Percentiles rank a stretch among this genome's conserved stretches.
phyloP scores from a whole-genome alignment of 163 green algal genomes.

The Volvox carteri region DNA sequence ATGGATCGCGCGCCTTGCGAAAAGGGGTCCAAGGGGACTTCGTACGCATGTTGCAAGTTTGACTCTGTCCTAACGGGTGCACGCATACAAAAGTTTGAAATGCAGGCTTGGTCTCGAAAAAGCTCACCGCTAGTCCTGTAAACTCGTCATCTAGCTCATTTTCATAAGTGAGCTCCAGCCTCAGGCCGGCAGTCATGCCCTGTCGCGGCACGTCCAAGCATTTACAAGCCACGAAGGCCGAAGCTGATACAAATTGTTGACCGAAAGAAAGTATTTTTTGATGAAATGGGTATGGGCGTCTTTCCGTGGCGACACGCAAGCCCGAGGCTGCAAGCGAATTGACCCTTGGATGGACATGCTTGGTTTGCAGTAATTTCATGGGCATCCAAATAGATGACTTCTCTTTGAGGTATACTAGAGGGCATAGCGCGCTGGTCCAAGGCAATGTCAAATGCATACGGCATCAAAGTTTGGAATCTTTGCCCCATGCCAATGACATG shows the following conservation, averaged over 20 bases:
- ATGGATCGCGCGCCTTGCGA: background rate
- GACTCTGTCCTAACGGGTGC: too few species aligned
- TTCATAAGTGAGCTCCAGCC: slow-evolving; percentile 21
- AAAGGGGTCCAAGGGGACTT: background rate
- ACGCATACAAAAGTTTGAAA: background rate
- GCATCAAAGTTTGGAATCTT: too few species aligned
- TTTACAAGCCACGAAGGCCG: background rate
- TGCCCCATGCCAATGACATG: too few species aligned
- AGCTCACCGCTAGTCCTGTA: slow-evolving; percentile 25
- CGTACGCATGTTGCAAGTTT: background rate
- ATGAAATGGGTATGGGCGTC: background rate
- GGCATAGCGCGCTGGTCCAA: too few species aligned
- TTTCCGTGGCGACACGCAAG: background rate
- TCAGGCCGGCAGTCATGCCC: background rate
- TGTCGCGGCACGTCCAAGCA: background rate
- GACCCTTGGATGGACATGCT: too few species aligned
- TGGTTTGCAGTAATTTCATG: too few species aligned
- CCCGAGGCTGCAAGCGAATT: background rate
- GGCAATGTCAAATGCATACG: too few species aligned
- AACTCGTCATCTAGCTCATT: slow-evolving; percentile 48
- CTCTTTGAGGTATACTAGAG: too few species aligned
- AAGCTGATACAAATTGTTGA: background rate
- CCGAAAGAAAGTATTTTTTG: background rate
- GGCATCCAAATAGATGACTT: too few species aligned
- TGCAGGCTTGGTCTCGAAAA: background rate